These are phyloP conservation scores for Ottelia alismoides DNA, from an alignment of 106 monocot species.

Conservation along the genomic window DNA sequence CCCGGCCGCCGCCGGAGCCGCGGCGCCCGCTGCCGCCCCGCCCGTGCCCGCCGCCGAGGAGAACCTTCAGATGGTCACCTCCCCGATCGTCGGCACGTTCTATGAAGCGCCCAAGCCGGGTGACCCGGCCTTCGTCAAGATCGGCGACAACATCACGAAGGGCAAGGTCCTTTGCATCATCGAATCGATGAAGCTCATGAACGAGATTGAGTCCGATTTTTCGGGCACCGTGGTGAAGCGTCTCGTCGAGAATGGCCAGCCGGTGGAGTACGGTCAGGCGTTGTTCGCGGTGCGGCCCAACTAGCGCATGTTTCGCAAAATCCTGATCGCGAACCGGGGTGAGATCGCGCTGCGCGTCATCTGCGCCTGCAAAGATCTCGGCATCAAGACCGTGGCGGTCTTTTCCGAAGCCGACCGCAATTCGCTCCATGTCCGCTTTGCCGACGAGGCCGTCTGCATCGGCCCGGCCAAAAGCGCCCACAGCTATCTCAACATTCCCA, in stretches of 20 bases:
- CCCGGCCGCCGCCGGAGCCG: too few relatives aligned
- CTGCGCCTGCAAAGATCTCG: not conserved
- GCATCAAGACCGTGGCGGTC: not conserved
- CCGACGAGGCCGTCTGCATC: slow-evolving; percentile 2
- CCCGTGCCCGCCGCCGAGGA: not conserved
- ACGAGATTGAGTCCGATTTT: not conserved
- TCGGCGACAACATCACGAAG: not conserved
- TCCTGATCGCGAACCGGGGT: not conserved
- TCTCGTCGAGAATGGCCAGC: not conserved
- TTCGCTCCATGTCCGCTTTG: not conserved
- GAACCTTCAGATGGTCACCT: not conserved
- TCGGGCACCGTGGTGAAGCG: not conserved
- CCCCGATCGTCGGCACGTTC: not conserved
- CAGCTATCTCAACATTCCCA: not conserved
- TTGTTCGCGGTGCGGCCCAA: not conserved
- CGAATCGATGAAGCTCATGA: not conserved
- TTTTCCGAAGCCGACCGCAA: not conserved
- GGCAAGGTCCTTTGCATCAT: not conserved
- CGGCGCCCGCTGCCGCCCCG: too few relatives aligned
- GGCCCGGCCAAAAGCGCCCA: not conserved
- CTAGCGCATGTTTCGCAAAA: not conserved
- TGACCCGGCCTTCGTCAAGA: not conserved
- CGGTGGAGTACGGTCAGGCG: not conserved
- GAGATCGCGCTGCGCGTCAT: not conserved
- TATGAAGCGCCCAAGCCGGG: not conserved